A percentile compares a stretch with the other conserved stretches of the same genome.
These are phyloP conservation scores for Vitis amurensis DNA, from an alignment of 164 flowering plant genomes.

Conservation along the genomic window DNA sequence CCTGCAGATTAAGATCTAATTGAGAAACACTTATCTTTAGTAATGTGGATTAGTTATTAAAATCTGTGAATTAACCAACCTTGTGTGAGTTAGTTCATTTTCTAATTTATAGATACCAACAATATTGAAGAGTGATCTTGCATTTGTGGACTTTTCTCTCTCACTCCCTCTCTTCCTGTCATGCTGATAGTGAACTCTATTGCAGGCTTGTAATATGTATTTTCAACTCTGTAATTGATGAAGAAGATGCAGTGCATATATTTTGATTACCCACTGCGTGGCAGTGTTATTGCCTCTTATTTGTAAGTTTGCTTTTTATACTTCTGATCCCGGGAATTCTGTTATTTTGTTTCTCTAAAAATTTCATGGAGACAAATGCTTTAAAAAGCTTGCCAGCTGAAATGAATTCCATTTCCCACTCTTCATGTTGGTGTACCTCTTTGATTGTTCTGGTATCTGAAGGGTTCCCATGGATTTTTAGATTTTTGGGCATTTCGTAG, in stretches of 20 bases:
- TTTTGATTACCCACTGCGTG: conserved; percentile 16
- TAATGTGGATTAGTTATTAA: no score
- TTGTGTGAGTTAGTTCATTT: no score
- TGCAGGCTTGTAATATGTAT: conserved; percentile 47
- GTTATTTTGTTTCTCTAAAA: no score
- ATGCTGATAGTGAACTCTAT: conserved; percentile 9
- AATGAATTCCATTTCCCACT: not conserved
- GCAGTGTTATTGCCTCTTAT: not conserved
- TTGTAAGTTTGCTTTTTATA: not conserved
- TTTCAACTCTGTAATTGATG: conserved; percentile 33
- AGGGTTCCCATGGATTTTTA: not conserved
- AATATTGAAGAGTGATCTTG: no score
- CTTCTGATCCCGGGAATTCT: not conserved
- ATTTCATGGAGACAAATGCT: not conserved
- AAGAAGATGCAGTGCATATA: conserved; percentile 31
- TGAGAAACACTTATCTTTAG: no score
- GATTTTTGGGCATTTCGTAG: no score
- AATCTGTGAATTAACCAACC: no score
- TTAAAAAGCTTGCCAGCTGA: not conserved
- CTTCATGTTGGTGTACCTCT: not conserved
- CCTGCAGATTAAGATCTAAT: no score
- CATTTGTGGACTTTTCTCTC: not conserved
- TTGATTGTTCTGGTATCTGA: not conserved
- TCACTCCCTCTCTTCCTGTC: not conserved
- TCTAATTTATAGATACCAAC: no score